These are phyloP conservation scores for Jamesozyma gamospora DNA, from an alignment of 805 yeast genomes.

Conservation along the genomic window DNA sequence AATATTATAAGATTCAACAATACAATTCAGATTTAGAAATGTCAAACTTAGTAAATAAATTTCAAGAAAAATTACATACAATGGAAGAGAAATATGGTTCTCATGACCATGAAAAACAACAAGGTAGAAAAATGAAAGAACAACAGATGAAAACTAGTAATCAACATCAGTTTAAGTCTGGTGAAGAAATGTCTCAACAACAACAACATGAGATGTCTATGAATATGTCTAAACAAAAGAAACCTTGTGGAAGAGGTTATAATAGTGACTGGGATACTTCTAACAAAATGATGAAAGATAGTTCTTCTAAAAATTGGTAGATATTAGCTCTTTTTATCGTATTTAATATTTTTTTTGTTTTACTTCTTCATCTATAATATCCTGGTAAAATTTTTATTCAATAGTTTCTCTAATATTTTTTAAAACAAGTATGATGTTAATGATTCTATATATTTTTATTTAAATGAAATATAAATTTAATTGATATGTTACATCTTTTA, in stretches of 20 bases:
- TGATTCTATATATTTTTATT: too few relatives aligned
- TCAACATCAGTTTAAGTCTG: neutral
- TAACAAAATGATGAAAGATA: neutral
- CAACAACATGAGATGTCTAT: neutral
- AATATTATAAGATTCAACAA: too few relatives aligned
- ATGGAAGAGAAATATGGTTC: constrained; percentile 9
- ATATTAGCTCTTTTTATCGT: too few relatives aligned
- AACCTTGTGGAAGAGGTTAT: constrained; percentile 11
- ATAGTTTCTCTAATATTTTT: neutral
- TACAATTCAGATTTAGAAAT: constrained; percentile 6
- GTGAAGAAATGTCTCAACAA: neutral
- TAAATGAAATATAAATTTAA: neutral
- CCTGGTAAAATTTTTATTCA: too few relatives aligned
- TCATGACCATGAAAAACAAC: neutral
- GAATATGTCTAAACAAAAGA: too few relatives aligned
- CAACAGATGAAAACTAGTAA: neutral
- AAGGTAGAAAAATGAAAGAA: neutral
- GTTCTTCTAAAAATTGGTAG: too few relatives aligned
- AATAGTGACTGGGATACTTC: constrained; percentile 11
- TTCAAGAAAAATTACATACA: constrained; percentile 22
- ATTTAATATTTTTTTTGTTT: too few relatives aligned
- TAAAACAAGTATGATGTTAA: neutral
- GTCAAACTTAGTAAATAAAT: constrained; percentile 25
- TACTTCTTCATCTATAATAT: too few relatives aligned
- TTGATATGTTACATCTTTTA: neutral